These are phyloP conservation scores for Pharus latifolius DNA, from an alignment of 176 grass and related monocot genomes.

Conservation along the genomic window DNA sequence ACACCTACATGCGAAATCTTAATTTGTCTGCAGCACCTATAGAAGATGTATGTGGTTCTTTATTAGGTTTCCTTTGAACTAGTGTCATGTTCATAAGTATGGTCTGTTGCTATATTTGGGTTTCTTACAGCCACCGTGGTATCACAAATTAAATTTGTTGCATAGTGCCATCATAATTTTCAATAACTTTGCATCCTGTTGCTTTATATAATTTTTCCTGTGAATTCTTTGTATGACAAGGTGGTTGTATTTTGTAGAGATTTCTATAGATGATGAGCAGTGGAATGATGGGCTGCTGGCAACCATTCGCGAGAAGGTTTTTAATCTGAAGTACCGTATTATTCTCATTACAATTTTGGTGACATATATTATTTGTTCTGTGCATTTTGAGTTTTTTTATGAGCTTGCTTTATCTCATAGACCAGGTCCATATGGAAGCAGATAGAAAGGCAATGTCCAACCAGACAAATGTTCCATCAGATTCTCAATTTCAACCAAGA, in stretches of 20 bases:
- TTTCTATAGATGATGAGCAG: constrained; percentile 59
- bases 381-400: constrained; percentile 12
- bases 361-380: neutral
- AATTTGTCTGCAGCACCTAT: no score
- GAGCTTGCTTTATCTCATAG: constrained; percentile 24
- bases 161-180: constrained; percentile 17
- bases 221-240: neutral
- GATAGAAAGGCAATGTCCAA: constrained; percentile 67
- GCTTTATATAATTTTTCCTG: neutral
- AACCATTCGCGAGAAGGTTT: constrained; percentile 91
- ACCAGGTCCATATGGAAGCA: constrained; percentile 94
- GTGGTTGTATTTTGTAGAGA: constrained; percentile 48
- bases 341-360: neutral
- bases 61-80: no score
- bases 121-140: neutral
- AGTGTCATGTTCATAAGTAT: constrained; percentile 4
- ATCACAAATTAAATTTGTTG: constrained; percentile 1
- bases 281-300: constrained; percentile 97
- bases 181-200: neutral
- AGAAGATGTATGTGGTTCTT: no score
- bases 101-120: no score
- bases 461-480: constrained; percentile 46
- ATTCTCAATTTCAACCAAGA: constrained; percentile 46
- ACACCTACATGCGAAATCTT: no score
- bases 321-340: neutral